A percentile compares a stretch with the other conserved stretches of the same genome.
Conservation (phyloP, 306 rosid genomes). For the Ormosia semicastrata region DNA sequence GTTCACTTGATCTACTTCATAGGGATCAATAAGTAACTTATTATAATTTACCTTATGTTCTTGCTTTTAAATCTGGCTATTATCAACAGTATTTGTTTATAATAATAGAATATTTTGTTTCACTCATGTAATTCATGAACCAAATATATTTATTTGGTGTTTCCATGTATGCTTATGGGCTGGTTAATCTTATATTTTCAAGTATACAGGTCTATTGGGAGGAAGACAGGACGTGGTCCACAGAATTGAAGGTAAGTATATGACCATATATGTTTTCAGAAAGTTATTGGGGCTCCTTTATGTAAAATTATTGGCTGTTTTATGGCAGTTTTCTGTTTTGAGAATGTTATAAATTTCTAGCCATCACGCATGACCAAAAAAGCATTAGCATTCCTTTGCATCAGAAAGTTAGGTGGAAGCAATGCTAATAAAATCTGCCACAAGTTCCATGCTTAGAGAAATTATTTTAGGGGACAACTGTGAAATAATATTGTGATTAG, state of each 20-base stretch:
- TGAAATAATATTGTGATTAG: background rate
- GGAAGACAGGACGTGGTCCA: constrained; percentile 48
- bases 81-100: background rate
- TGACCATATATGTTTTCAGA: constrained; percentile 4
- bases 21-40: no score
- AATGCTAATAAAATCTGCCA: background rate
- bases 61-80: background rate
- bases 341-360: background rate
- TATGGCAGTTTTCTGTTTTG: background rate
- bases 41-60: no score
- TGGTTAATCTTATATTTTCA: constrained; percentile 19
- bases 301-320: background rate
- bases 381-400: background rate
- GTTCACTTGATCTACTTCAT: no score
- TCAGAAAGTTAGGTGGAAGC: background rate
- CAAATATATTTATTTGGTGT: background rate
- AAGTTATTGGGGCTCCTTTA: background rate
- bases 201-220: constrained; percentile 53
- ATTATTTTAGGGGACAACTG: constrained; percentile 1
- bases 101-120: background rate
- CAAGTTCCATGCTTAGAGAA: background rate
- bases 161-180: background rate
- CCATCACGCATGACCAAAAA: background rate
- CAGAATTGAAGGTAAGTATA: constrained; percentile 60
- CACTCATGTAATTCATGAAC: background rate